Percentiles rank a stretch among this genome's conserved stretches.
Conservation (phyloP, 768 basidiomycete genomes). For the Suillus placidus region DNA sequence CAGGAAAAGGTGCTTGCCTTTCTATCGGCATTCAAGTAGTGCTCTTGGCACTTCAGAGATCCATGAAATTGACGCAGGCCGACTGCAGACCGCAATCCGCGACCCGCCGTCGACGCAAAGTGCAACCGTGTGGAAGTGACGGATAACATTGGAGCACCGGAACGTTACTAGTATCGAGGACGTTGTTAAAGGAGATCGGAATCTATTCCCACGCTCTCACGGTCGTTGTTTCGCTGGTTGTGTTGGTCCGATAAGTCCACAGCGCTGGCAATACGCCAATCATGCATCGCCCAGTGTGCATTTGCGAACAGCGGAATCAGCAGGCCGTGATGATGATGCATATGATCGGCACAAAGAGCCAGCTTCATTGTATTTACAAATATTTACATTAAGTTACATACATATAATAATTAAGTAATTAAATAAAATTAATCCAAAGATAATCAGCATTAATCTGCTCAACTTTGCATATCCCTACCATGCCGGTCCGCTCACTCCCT, state of each 20-base stretch:
- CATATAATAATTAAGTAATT: neutral
- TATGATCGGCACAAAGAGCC: neutral
- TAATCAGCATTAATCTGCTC: neutral
- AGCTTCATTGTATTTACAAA: neutral
- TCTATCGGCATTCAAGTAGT: constrained; percentile 49
- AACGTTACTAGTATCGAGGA: neutral
- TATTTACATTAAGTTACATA: neutral
- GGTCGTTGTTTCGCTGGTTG: neutral
- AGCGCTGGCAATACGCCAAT: neutral
- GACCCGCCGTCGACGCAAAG: constrained; percentile 14
- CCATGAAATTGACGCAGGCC: constrained; percentile 40
- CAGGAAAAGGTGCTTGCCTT: constrained; percentile 40
- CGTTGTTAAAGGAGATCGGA: neutral
- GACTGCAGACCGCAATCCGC: constrained; percentile 5
- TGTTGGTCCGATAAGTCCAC: neutral
- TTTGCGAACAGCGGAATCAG: neutral
- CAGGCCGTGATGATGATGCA: neutral
- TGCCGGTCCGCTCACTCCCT: constrained; percentile 49
- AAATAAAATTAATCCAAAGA: neutral
- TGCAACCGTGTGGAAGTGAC: constrained; percentile 14
- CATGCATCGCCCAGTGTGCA: neutral
- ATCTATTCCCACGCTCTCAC: neutral
- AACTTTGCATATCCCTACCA: constrained; percentile 13
- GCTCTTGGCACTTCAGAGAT: constrained; percentile 33
- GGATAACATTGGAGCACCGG: constrained; percentile 1